A percentile compares a stretch with the other conserved stretches of the same genome.
Evolutionary conservation across 768 basidiomycete genomes (phyloP).

Genomic region (Neoboletus brunneissimus): DNA sequence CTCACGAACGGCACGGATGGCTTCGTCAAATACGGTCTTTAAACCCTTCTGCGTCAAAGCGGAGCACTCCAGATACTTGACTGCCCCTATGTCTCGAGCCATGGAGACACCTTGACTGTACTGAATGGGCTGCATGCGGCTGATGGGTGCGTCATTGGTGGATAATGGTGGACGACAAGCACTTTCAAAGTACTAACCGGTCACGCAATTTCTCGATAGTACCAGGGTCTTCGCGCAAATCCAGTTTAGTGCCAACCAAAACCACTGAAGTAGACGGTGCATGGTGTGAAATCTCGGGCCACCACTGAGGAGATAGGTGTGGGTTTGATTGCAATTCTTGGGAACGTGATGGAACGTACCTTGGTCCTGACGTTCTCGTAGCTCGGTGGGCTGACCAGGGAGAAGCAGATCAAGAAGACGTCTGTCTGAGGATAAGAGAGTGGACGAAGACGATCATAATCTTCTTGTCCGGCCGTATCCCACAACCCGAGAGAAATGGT

Average conservation of each 20-base stretch:
- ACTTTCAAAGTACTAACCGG: constrained; percentile 48
- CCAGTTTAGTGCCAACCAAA: constrained; percentile 95
- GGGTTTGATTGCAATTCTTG: background rate
- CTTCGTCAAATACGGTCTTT: constrained; percentile 99
- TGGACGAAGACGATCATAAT: constrained; percentile 96
- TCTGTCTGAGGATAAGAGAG: constrained; percentile 99
- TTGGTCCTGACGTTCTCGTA: constrained; percentile 99
- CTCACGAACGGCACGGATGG: constrained; percentile 93
- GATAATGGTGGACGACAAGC: constrained; percentile 2
- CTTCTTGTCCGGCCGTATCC: constrained; percentile 99
- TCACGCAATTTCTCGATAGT: constrained; percentile 93
- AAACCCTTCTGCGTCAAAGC: constrained; percentile 97
- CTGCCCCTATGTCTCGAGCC: constrained; percentile 91
- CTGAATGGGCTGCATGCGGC: constrained; percentile 92
- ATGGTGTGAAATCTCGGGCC: constrained; percentile 96
- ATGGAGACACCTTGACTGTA: constrained; percentile 90
- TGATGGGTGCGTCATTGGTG: constrained; percentile 29
- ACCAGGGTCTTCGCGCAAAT: constrained; percentile 90
- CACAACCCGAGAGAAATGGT: constrained; percentile 97
- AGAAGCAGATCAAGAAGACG: constrained; percentile 99
- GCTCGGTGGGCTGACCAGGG: constrained; percentile 94
- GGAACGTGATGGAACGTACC: constrained; percentile 44
- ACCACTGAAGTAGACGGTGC: constrained; percentile 92
- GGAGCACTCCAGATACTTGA: constrained; percentile 95
- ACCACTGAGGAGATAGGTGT: constrained; percentile 59